Conservation (phyloP, 306 rosid species). For the Cyclanthera cordifolia region DNA sequence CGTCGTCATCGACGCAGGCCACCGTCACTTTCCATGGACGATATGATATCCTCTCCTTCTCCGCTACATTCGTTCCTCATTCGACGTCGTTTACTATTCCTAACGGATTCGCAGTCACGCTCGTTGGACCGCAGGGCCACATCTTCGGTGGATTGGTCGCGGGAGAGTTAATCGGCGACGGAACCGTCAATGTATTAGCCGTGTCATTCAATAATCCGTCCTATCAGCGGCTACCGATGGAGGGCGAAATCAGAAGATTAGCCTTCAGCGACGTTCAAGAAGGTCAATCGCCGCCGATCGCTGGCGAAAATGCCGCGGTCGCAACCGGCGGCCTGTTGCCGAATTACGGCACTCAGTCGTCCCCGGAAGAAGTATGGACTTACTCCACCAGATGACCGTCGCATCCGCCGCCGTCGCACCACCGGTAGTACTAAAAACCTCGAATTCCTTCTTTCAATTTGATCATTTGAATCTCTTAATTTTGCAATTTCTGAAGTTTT, state of each 20-base stretch:
- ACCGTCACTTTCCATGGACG: constrained; percentile 88
- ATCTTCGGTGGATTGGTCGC: constrained; percentile 74
- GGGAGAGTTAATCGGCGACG: constrained; percentile 52
- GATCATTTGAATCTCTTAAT: neutral
- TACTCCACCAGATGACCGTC: constrained; percentile 57
- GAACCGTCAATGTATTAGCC: constrained; percentile 55
- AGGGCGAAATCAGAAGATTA: constrained; percentile 36
- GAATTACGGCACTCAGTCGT: constrained; percentile 58
- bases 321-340: constrained; percentile 15
- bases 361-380: constrained; percentile 77
- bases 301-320: constrained; percentile 13
- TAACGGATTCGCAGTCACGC: constrained; percentile 57
- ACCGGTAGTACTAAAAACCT: neutral
- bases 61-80: constrained; percentile 59
- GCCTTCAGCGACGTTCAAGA: constrained; percentile 35
- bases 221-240: constrained; percentile 55
- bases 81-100: constrained; percentile 23
- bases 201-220: constrained; percentile 69
- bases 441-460: neutral
- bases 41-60: constrained; percentile 62
- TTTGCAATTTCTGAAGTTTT: neutral
- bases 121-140: constrained; percentile 94
- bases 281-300: neutral
- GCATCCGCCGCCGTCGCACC: constrained; percentile 36
- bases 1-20: constrained; percentile 56